Evolutionary conservation across 495 filamentous ascomycete species (phyloP).

Genomic region (Letharia columbiana): DNA sequence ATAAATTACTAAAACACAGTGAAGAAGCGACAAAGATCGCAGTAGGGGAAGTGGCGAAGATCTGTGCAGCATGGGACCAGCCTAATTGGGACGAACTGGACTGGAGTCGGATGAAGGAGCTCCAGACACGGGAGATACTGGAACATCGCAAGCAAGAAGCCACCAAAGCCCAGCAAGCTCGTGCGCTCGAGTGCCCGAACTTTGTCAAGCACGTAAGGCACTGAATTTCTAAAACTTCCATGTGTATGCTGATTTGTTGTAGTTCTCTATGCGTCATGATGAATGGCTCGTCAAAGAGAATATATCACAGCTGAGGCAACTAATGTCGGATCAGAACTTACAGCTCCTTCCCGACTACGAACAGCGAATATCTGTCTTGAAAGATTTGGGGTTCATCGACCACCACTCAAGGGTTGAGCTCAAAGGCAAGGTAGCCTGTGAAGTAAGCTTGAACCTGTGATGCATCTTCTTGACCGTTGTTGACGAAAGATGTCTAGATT

Average conservation of each 20-base stretch:
- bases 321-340: constrained; percentile 93
- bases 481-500: constrained; percentile 41
- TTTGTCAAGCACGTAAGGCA: constrained; percentile 75
- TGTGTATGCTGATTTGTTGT: constrained; percentile 22
- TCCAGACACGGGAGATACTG: constrained; percentile 65
- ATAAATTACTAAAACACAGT: constrained; percentile 25
- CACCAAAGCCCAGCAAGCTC: constrained; percentile 44
- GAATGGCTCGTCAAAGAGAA: constrained; percentile 91
- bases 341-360: constrained; percentile 97
- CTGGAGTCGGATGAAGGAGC: constrained; percentile 66
- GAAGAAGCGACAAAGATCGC: constrained; percentile 37
- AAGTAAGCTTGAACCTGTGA: constrained; percentile 37
- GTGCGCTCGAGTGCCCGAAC: constrained; percentile 57
- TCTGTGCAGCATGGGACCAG: constrained; percentile 60
- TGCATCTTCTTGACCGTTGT: neutral
- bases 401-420: constrained; percentile 73
- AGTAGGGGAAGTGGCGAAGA: constrained; percentile 52
- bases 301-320: constrained; percentile 70
- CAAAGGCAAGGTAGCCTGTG: constrained; percentile 97
- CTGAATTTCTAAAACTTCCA: neutral
- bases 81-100: constrained; percentile 81
- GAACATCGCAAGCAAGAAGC: constrained; percentile 58
- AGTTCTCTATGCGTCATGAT: constrained; percentile 88
- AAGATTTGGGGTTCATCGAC: constrained; percentile 86
- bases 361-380: constrained; percentile 83